A percentile compares a stretch with the other conserved stretches of the same genome.
These are phyloP conservation scores for Barnettozyma botsteinii DNA, from an alignment of 805 yeast species.

Conservation along the genomic window DNA sequence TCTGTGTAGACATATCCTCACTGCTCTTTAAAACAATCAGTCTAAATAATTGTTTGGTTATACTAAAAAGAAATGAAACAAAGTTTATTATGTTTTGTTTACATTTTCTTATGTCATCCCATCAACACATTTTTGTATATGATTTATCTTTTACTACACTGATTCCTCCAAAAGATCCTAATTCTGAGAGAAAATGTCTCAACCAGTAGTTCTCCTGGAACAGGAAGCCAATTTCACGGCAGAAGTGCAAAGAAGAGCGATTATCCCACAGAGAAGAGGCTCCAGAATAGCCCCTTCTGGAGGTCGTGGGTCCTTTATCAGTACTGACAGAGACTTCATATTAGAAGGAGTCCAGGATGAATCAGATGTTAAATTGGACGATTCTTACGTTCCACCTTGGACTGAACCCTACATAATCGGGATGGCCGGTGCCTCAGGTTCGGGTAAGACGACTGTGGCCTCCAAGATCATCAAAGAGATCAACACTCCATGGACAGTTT, in stretches of 20 bases:
- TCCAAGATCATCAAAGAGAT: conserved; percentile 68
- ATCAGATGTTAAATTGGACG: background rate
- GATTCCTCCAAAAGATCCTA: too few relatives aligned
- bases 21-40: background rate
- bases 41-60: too few relatives aligned
- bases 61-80: too few relatives aligned
- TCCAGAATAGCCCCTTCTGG: conserved; percentile 15
- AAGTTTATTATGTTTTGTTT: too few relatives aligned
- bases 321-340: conserved; percentile 1
- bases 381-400: conserved; percentile 74
- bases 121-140: too few relatives aligned
- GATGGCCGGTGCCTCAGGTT: conserved; percentile 81
- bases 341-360: background rate
- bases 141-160: too few relatives aligned
- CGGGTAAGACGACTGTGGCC: conserved; percentile 93
- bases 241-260: background rate
- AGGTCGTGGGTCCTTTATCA: conserved; percentile 12
- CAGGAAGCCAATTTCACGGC: background rate
- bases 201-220: background rate
- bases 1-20: background rate
- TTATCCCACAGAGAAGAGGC: conserved; percentile 7
- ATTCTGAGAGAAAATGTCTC: background rate
- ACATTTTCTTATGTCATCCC: too few relatives aligned
- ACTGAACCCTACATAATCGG: conserved; percentile 80
- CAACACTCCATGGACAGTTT: conserved; percentile 92